A percentile compares a stretch with the other conserved stretches of the same genome.
Conservation (phyloP, 2,329 filamentous ascomycete species). For the Balansia obtecta region DNA sequence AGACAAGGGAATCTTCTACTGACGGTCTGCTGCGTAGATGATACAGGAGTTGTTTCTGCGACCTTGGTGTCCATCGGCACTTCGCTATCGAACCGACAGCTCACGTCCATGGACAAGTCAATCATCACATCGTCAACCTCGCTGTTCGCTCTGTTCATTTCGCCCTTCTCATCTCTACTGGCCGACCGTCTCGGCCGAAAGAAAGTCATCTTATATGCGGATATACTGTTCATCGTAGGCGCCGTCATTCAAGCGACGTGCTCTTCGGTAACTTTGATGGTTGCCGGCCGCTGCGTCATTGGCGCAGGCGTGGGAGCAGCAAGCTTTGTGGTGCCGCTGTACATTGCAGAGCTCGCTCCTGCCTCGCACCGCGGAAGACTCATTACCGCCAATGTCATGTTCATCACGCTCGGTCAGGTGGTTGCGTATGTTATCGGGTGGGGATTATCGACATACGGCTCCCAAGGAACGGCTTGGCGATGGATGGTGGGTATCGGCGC, state of each 20-base stretch:
- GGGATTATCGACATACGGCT: constrained; percentile 48
- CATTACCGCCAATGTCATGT: constrained; percentile 70
- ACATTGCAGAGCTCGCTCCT: constrained; percentile 78
- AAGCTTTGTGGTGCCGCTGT: constrained; percentile 74
- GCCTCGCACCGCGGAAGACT: constrained; percentile 63
- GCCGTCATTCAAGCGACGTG: constrained; percentile 52
- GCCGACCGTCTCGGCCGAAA: constrained; percentile 51
- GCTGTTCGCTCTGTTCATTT: constrained; percentile 51
- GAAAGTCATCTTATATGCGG: constrained; percentile 49
- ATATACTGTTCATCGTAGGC: constrained; percentile 55
- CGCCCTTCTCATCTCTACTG: constrained; percentile 51
- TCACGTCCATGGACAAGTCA: constrained; percentile 55
- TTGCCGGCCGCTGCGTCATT: constrained; percentile 54
- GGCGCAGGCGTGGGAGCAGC: constrained; percentile 63
- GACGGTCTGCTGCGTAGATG: constrained; percentile 32
- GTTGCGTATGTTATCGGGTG: constrained; percentile 79
- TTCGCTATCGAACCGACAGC: constrained; percentile 41
- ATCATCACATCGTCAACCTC: constrained; percentile 59
- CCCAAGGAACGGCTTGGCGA: constrained; percentile 55
- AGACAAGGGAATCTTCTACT: constrained; percentile 1
- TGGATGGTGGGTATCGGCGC: constrained; percentile 87
- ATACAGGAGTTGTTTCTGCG: constrained; percentile 57
- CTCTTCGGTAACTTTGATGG: constrained; percentile 48
- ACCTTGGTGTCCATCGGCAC: constrained; percentile 52
- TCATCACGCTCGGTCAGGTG: constrained; percentile 80